Base-by-base conservation (phyloP, 192 early-diverging fungal species). In the Coemansia sp. region DNA sequence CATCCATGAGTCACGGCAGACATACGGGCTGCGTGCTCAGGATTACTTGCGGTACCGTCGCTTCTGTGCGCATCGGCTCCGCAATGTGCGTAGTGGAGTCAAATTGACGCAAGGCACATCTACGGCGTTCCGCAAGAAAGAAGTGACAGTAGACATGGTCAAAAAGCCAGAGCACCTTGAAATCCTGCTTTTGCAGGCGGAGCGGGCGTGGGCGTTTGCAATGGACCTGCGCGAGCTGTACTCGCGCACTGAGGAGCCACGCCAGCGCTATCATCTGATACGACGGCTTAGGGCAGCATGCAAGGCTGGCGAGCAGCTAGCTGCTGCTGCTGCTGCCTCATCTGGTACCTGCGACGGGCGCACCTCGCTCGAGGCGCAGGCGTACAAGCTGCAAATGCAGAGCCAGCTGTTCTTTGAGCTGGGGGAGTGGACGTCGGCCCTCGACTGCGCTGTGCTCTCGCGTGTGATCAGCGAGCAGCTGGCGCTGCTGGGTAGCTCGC, bases 221-320 rank as follows among this genome's bases (percentile, higher is more conserved):
- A 82, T 82, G 80, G 72, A 82, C 34, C 71, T 82, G 4, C 75
- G 76, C 62, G 80, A 82, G 69, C 72, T 69, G 62, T 68, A 74
- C 60, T 61, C 75, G 38, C 67, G 75, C 60, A 82, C 80, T 10
- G 80, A 82, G 59, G 80, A 82, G 68, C 72, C 80, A 15, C 75
- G 80, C 24, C 80, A 82, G 66, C 68, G 65, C 55, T 77, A 82
- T 51, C 80, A 82, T 32, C 29, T 78, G 29, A 45, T 82, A 34
- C 75, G 75, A 9, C 71, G 80, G 1, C 75, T 82, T 45, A 63
- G 46, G n/a, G 75, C 76, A 4, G 71, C 76, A 40, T 39, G 50
- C 45, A 78, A 74, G 59, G 69, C 80, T 10, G 72, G 63, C 11
- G 61, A 41, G 15, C 65, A 67, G 36, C 69, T 82, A 41, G 71